Evolutionary conservation across 176 grass and related monocot species (phyloP).

Genomic region (Triticum turgidum): DNA sequence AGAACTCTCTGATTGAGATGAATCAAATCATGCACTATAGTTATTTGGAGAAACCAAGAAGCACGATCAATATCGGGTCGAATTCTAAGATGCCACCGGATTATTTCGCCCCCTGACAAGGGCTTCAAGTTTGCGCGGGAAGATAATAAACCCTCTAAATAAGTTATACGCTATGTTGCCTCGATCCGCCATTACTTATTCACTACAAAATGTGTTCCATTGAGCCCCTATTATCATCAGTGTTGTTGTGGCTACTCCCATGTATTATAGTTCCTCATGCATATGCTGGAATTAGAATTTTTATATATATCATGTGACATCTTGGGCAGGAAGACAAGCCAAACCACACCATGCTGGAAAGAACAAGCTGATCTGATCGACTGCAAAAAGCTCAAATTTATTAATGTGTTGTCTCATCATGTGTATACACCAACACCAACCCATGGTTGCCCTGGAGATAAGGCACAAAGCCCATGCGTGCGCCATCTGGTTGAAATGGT

Average conservation of each 20-base stretch:
- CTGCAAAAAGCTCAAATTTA: conserved; percentile 30
- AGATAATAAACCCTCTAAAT: background rate
- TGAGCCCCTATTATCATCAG: background rate
- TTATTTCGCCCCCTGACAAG: background rate
- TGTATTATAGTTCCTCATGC: background rate
- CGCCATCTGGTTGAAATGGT: conserved; percentile 23
- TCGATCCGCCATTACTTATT: background rate
- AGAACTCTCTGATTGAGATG: conserved; percentile 14
- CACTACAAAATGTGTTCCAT: background rate
- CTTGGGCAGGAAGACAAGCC: background rate
- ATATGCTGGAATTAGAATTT: background rate
- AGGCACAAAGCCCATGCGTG: conserved; percentile 44
- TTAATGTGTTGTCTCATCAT: conserved; percentile 26
- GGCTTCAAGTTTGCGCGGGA: background rate
- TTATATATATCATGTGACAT: background rate
- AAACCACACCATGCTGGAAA: conserved; percentile 26
- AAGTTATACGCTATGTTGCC: background rate
- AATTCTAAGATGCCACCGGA: background rate
- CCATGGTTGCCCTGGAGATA: conserved; percentile 45
- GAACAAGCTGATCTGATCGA: conserved; percentile 33
- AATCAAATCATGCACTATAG: background rate
- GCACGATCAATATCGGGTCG: background rate
- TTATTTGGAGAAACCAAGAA: background rate
- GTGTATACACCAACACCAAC: conserved; percentile 7
- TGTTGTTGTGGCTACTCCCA: background rate